phyloP scores from a whole-genome alignment of 257 asterid species.

The Perilla frutescens region DNA sequence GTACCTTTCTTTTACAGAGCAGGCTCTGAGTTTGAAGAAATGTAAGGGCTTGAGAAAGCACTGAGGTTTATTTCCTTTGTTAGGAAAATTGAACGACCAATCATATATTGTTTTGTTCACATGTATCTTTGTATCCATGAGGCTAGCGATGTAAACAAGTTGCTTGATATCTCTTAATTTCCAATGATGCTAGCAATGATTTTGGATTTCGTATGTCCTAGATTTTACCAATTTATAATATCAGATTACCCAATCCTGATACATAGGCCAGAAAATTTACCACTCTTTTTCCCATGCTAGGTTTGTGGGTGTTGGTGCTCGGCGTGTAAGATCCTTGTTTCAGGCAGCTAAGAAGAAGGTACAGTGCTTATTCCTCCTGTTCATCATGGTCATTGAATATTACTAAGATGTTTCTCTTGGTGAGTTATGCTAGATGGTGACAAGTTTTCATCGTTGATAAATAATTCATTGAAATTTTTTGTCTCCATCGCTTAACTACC shows the following conservation, averaged over 20 bases:
- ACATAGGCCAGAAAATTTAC: conserved; percentile 26
- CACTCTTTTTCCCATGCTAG: conserved; percentile 47
- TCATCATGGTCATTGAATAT: background rate
- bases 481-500: background rate
- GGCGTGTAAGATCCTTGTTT: conserved; percentile 96
- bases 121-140: background rate
- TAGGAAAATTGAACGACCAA: conserved; percentile 5
- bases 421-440: conserved; percentile 11
- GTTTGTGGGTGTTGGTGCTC: conserved; percentile 99
- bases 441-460: background rate
- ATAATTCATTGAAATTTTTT: background rate
- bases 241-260: conserved; percentile 1
- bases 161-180: background rate
- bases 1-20: conserved; percentile 98
- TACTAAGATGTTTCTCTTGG: conserved; percentile 30
- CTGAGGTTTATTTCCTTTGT: conserved; percentile 13
- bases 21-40: conserved; percentile 97
- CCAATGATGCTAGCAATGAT: conserved; percentile 13
- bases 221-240: conserved; percentile 14
- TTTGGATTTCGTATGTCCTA: background rate
- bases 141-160: background rate
- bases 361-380: conserved; percentile 26
- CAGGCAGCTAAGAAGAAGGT: conserved; percentile 99
- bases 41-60: conserved; percentile 55
- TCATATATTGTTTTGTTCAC: conserved; percentile 3